These are phyloP conservation scores for Lactarius trivialis DNA, from an alignment of 768 basidiomycete species.

Conservation along the genomic window DNA sequence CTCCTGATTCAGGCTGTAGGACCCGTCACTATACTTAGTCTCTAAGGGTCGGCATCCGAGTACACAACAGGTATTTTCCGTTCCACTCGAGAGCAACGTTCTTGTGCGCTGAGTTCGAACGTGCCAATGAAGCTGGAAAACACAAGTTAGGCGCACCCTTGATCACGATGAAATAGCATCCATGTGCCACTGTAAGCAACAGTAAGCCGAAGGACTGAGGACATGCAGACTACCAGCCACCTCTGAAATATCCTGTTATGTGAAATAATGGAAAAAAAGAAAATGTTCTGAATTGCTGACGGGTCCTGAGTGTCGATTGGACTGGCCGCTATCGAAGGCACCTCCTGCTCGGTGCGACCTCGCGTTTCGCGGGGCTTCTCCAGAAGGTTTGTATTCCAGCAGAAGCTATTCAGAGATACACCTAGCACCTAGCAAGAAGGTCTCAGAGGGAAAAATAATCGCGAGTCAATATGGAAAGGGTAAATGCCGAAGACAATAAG, in stretches of 20 bases:
- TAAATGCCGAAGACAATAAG: no score
- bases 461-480: neutral
- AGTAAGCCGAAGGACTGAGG: neutral
- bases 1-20: constrained; percentile 65
- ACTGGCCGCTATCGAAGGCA: constrained; percentile 58
- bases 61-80: constrained; percentile 58
- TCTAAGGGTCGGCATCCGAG: constrained; percentile 62
- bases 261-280: no score
- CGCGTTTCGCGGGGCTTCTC: no score
- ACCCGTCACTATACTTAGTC: constrained; percentile 53
- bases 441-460: neutral
- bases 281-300: no score
- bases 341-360: constrained; percentile 45
- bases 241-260: constrained; percentile 54
- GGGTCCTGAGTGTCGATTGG: constrained; percentile 64
- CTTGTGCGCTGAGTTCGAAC: constrained; percentile 38
- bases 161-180: constrained; percentile 31
- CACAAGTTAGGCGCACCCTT: constrained; percentile 22
- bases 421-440: neutral
- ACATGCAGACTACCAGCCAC: constrained; percentile 73
- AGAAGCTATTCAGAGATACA: neutral
- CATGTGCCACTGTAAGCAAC: constrained; percentile 49
- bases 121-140: constrained; percentile 37
- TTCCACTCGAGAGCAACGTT: constrained; percentile 59
- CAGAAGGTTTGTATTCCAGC: no score